phyloP scores from a whole-genome alignment of 140 eudicot genomes.

The Erigeron philadelphicus region DNA sequence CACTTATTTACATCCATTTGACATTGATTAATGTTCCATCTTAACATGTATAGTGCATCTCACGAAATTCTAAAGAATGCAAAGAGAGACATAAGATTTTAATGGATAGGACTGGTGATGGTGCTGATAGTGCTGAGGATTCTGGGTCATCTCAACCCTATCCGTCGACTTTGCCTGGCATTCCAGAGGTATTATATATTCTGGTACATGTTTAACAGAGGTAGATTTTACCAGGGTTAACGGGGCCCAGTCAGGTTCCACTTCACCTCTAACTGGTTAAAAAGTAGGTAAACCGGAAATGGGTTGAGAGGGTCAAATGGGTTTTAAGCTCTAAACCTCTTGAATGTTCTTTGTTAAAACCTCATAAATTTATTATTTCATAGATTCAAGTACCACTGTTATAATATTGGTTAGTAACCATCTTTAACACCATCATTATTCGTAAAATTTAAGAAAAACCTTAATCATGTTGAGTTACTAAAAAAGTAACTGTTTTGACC shows the following conservation, averaged over 20 bases:
- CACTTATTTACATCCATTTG: neutral
- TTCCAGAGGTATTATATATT: conserved; percentile 62
- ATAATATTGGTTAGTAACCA: too few species aligned
- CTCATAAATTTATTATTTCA: too few species aligned
- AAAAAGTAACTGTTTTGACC: neutral
- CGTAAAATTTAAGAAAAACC: too few species aligned
- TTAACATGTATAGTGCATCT: conserved; percentile 53
- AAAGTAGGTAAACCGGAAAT: too few species aligned
- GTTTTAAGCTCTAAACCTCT: too few species aligned
- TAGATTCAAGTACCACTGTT: too few species aligned
- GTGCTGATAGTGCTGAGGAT: conserved; percentile 94
- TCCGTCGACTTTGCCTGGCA: conserved; percentile 88
- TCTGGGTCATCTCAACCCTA: conserved; percentile 92
- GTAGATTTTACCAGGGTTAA: neutral
- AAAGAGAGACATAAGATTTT: conserved; percentile 68
- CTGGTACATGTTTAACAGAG: conserved; percentile 7
- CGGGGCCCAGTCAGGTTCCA: too few species aligned
- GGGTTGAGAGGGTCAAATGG: too few species aligned
- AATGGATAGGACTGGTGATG: conserved; percentile 75
- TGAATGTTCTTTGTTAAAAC: too few species aligned
- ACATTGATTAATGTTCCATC: neutral
- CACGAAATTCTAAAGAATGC: conserved; percentile 82
- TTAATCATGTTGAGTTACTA: neutral
- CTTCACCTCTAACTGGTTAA: too few species aligned
- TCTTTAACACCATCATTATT: too few species aligned